A percentile compares a stretch with the other conserved stretches of the same genome.
phyloP scores from a whole-genome alignment of 148 eudicot species.

The Camellia sinensis region DNA sequence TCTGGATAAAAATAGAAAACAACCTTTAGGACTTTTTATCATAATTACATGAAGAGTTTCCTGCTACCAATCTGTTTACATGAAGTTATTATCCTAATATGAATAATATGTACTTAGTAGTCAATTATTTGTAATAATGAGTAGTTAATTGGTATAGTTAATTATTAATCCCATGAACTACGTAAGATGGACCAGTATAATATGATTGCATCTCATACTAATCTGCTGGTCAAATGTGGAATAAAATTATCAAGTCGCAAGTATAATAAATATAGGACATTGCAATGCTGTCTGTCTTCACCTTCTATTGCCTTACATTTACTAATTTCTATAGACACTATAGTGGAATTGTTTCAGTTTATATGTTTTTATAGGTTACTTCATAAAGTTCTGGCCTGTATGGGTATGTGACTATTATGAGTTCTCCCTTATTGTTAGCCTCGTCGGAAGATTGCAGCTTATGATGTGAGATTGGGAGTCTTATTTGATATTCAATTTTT shows the following conservation, averaged over 20 bases:
- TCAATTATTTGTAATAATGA: no score
- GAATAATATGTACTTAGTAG: no score
- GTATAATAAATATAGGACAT: background rate
- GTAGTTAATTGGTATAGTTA: no score
- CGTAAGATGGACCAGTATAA: constrained; percentile 23
- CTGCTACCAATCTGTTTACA: no score
- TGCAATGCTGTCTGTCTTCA: background rate
- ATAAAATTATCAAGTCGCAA: background rate
- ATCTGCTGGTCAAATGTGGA: background rate
- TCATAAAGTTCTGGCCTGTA: background rate
- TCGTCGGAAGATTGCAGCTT: background rate
- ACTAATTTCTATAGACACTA: background rate
- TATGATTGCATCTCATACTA: background rate
- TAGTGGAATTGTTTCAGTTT: background rate
- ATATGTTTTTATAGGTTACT: background rate
- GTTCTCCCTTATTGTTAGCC: background rate
- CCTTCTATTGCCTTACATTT: background rate
- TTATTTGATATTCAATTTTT: background rate
- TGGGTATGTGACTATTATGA: background rate
- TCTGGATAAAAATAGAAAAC: no score
- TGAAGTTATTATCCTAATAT: no score
- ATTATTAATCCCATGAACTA: no score
- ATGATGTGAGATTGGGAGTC: background rate
- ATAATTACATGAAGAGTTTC: no score
- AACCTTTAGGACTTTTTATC: no score